Base-by-base conservation (phyloP, 2,329 filamentous ascomycete species). In the Stachybotrys chartarum region DNA sequence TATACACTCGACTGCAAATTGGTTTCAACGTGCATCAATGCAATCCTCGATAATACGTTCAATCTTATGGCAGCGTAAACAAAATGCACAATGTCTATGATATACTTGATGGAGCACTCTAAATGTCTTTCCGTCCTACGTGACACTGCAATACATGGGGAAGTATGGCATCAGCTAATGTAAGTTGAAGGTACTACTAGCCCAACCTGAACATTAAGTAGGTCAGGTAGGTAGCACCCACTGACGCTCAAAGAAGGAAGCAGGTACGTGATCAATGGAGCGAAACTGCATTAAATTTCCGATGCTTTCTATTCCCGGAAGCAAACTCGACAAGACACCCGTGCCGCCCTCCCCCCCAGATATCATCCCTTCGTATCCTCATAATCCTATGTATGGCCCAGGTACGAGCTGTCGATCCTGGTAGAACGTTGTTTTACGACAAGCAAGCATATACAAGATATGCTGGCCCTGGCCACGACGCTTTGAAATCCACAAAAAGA, bases 301-400 rank as follows among this genome's bases (percentile, higher is more conserved):
- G 35, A 10, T 42, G 35, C 35, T 3, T 14, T 42, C 35, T 42
- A 42, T 42, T 42, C 35, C 35, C 14, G 35, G 35, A 42, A 42
- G 35, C 35, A 10, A 42, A 42, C 14, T 10, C 14, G 35, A 42
- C 35, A 14, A 3, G 35, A 42, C 24, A 42, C 35, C 35, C 35
- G 14, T 42, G 10, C 14, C 35, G 35, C 35, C 45, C 11, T n/a
- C 24, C 24, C 24, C 24, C 24, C 24, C 24, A 10, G 59, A 62
- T 66, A 65, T 66, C 62, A 61, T 64, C 64, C 61, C 59, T 61
- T 68, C 64, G 53, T 66, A 56, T 65, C 63, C 61, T 68, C 66
- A 56, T 68, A 65, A 66, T 55, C 62, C 62, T 66, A 66, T 63
- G 62, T 59, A 14, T 18, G 47, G 18, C 8, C 46, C 18, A 18